A percentile compares a stretch with the other conserved stretches of the same genome.
These are phyloP conservation scores for Babesia bovis DNA, from an alignment of 169 alveolate genomes.

Conservation along the genomic window DNA sequence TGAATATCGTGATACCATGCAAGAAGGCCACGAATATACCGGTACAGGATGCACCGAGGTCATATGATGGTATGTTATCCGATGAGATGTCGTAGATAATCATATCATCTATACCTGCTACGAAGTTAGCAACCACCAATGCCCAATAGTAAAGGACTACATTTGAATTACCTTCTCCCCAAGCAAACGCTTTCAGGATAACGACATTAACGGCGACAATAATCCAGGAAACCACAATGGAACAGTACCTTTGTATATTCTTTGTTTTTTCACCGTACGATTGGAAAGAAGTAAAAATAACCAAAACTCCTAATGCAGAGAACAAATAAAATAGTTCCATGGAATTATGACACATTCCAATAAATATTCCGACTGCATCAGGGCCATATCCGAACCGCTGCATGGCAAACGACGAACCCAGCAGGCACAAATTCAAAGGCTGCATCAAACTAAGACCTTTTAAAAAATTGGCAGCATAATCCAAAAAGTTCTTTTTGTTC, in stretches of 20 bases:
- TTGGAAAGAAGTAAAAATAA: background rate
- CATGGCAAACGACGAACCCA: slow-evolving; percentile 41
- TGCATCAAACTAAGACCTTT: slow-evolving; percentile 21
- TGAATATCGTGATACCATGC: slow-evolving; percentile 1
- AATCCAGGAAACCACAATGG: background rate
- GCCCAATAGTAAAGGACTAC: slow-evolving; percentile 11
- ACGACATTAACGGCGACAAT: slow-evolving; percentile 7
- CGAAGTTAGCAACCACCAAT: slow-evolving; percentile 12
- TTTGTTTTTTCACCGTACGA: background rate
- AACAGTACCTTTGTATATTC: background rate
- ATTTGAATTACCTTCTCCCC: slow-evolving; percentile 16
- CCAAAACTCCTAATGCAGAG: slow-evolving; percentile 18
- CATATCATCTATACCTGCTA: slow-evolving; percentile 33
- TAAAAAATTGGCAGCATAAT: slow-evolving; percentile 1
- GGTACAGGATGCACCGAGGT: slow-evolving; percentile 8
- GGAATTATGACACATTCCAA: slow-evolving; percentile 17
- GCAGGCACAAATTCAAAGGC: slow-evolving; percentile 18
- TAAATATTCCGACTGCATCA: slow-evolving; percentile 5
- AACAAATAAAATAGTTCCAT: slow-evolving; percentile 23
- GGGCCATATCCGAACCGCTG: slow-evolving; percentile 23
- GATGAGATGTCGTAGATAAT: slow-evolving; percentile 5
- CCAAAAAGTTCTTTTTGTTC: background rate
- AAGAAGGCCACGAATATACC: background rate
- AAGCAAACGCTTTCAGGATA: slow-evolving; percentile 6
- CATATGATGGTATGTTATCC: slow-evolving; percentile 4